Evolutionary conservation across 2,329 filamentous ascomycete species (phyloP).

Genomic region (Macroventuria anomochaeta): DNA sequence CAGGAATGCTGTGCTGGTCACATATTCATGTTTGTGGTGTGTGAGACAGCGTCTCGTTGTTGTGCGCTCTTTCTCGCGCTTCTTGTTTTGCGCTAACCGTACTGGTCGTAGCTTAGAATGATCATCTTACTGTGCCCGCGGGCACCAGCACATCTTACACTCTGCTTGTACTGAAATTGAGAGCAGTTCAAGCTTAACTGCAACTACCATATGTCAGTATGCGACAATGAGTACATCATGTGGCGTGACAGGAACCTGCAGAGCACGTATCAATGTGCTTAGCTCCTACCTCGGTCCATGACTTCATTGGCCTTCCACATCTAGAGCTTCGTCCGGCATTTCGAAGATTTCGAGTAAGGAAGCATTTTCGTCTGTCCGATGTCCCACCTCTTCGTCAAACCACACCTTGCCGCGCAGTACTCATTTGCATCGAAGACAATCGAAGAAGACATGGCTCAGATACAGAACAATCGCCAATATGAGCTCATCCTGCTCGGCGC

Average conservation of each 20-base stretch:
- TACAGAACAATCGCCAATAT: slow-evolving; percentile 57
- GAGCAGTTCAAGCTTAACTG: not conserved
- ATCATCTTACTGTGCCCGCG: not conserved
- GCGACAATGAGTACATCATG: not conserved
- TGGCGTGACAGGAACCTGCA: slow-evolving; percentile 1
- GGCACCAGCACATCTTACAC: not conserved
- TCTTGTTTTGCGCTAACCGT: slow-evolving; percentile 10
- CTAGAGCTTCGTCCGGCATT: slow-evolving; percentile 29
- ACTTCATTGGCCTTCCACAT: slow-evolving; percentile 28
- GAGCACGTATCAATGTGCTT: slow-evolving; percentile 10
- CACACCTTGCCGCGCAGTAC: slow-evolving; percentile 9
- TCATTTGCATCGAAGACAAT: slow-evolving; percentile 4
- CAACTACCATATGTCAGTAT: not conserved
- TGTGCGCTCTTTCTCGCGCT: slow-evolving; percentile 8
- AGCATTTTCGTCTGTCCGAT: slow-evolving; percentile 16
- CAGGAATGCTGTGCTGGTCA: not conserved
- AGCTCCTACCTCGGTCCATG: slow-evolving; percentile 27
- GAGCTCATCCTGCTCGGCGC: slow-evolving; percentile 72
- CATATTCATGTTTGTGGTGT: slow-evolving; percentile 12
- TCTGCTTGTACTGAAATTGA: not conserved
- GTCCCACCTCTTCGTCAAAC: slow-evolving; percentile 17
- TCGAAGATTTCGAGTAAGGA: slow-evolving; percentile 17
- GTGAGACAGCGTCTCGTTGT: slow-evolving; percentile 20
- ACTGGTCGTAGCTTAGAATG: slow-evolving; percentile 8
- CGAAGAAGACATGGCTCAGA: slow-evolving; percentile 30